Evolutionary conservation across 495 filamentous ascomycete species (phyloP).

Genomic region (Penicillium cataractarum): DNA sequence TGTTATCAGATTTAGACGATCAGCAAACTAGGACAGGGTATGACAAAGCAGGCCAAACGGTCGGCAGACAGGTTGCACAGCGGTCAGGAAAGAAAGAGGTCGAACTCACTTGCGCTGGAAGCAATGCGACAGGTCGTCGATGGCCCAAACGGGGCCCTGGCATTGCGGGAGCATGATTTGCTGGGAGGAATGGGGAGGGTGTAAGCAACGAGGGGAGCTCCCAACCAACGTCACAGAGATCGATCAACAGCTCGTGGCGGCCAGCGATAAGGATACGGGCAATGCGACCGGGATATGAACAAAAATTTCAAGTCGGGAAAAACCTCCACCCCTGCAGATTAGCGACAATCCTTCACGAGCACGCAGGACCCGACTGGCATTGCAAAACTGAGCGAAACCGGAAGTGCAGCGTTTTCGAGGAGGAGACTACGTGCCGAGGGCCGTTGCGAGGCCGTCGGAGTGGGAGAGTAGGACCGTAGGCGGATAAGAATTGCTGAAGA

Average conservation of each 20-base stretch:
- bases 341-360: conserved; percentile 21
- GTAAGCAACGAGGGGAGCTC: conserved; percentile 22
- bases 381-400: conserved; percentile 26
- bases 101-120: conserved; percentile 80
- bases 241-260: conserved; percentile 7
- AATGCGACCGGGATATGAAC: conserved; percentile 10
- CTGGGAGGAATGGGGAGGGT: conserved; percentile 18
- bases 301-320: not conserved
- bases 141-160: conserved; percentile 76
- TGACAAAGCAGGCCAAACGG: too few relatives aligned
- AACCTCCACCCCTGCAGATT: conserved; percentile 16
- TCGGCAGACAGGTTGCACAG: not conserved
- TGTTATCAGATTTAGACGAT: conserved; percentile 42
- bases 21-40: conserved; percentile 14
- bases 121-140: conserved; percentile 87
- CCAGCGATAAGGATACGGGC: not conserved
- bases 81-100: not conserved
- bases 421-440: conserved; percentile 12
- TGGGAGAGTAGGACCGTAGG: not conserved
- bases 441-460: conserved; percentile 3
- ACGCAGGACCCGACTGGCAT: conserved; percentile 34
- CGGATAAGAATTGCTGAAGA: conserved; percentile 4
- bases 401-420: conserved; percentile 9
- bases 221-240: conserved; percentile 9
- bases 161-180: conserved; percentile 72